A percentile compares a stretch with the other conserved stretches of the same genome.
phyloP scores from a whole-genome alignment of 2,329 filamentous ascomycete species.

The Orbilia blumenaviensis region DNA sequence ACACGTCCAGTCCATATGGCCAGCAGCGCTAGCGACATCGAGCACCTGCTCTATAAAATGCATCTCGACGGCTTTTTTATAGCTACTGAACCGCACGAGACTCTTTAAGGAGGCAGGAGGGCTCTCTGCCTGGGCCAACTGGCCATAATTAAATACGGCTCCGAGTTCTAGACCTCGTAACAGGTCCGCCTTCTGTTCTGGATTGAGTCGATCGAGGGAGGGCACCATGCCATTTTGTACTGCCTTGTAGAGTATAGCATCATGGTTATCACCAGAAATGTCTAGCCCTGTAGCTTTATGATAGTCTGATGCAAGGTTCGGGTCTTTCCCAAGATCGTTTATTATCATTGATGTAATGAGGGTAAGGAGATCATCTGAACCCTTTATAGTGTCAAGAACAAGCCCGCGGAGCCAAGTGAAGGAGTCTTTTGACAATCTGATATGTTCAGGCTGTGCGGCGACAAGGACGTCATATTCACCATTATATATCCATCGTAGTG shows the following conservation, averaged over 20 bases:
- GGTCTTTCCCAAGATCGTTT: conserved; percentile 62
- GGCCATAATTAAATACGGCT: conserved; percentile 61
- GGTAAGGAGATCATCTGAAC: conserved; percentile 52
- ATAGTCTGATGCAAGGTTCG: conserved; percentile 57
- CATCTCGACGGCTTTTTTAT: conserved; percentile 59
- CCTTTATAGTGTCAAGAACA: neutral
- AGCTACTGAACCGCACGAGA: conserved; percentile 56
- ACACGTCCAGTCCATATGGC: conserved; percentile 60
- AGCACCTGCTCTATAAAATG: conserved; percentile 61
- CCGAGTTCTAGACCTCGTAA: conserved; percentile 60
- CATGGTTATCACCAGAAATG: conserved; percentile 58
- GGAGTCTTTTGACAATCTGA: conserved; percentile 57
- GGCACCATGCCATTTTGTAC: conserved; percentile 58
- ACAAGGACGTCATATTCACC: conserved; percentile 60
- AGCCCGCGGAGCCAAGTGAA: conserved; percentile 58
- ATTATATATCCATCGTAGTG: conserved; percentile 61
- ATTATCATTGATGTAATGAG: conserved; percentile 60
- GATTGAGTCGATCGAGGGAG: conserved; percentile 57
- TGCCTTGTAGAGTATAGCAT: conserved; percentile 59
- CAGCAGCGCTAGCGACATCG: conserved; percentile 61
- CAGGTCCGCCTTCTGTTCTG: conserved; percentile 56
- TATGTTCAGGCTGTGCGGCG: conserved; percentile 56
- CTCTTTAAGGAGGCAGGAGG: conserved; percentile 59
- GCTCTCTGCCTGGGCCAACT: conserved; percentile 62
- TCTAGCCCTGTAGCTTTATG: conserved; percentile 49